Base-by-base conservation (phyloP, 306 rosid species). In the Trichosanthes cucumerina region DNA sequence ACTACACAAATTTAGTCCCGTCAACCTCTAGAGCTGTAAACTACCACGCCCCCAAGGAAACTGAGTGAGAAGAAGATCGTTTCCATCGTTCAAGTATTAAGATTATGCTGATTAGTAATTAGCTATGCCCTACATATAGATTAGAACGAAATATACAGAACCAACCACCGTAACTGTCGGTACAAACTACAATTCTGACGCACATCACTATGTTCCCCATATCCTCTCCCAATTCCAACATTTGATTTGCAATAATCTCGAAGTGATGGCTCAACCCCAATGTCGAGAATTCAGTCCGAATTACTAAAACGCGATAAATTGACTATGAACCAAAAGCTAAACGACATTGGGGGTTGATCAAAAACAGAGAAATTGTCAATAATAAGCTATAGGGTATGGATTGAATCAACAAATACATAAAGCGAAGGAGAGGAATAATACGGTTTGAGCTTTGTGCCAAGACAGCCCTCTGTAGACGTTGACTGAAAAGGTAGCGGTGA, bases 381-480 rank as follows among this genome's bases (percentile, higher is more conserved):
- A 71, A 58, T 47, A 74, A 65, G 24, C 13, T 28, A 31, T n/a
- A 9, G 4, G 18, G 26, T 49, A 43, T 11, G 69, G 78, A n/a
- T 19, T 24, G n/a, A 14, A 79, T 46, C 19, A 71, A 38, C 3
- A 66, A 19, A 38, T 19, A 41, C 54, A 15, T 44, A 16, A 78
- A 57, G 26, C 71, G 19, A 78, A 57, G 76, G 57, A n/a, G 64
- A 78, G 58, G 16, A 41, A 46, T 34, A 19, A 9, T 79, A 93
- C 97, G 34, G 90, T 73, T 87, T 93, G 98, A 85, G 93, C 84
- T 14, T 93, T 91, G 83, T 93, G 98, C 98, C 96, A 93, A 43
- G 93, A 78, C 59, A 93, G 79, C 83, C 98, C 98, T 85, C 81
- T 85, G 90, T 93, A 87, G 81, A 93, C 88, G 80, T 90, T 88